Evolutionary conservation across 1,284 basidiomycete species (phyloP), one percentile per base, ranked within the genome.

Genomic region (Blastosporella zonata): DNA sequence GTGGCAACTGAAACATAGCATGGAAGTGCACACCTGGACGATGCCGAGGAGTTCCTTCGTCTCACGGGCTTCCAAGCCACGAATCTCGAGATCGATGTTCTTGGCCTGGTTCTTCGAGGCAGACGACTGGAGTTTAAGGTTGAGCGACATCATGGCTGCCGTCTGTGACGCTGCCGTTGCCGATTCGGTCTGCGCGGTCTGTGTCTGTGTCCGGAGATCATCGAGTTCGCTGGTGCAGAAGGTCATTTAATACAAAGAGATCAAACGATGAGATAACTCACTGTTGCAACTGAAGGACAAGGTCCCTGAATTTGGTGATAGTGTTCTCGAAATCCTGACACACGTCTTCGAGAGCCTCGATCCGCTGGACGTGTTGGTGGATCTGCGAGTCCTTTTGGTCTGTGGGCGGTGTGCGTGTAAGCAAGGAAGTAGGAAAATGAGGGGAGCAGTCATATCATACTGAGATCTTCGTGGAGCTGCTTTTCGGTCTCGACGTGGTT

Each of bases 401-500:
- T 92, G 66, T 17, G 51, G 18, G 39, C 9, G 47, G 8, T 18
- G 10, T 47, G 31, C 25, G 25, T 10, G 10, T 27, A 5, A 27
- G 25, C 25, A 27, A 27, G 12, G 6, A 43, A 47, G 43, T 17
- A n/a, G 51, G 38, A 4, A 34, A 12, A 23, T 17, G 9, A 37
- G 15, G 47, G 50, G 27, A 23, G 21, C 22, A 35, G 27, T 2
- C 18, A 39, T 13, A n/a, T 63, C 78, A 44, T 42, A 90, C 92
- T 87, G 35, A 98, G 78, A 49, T 97, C 95, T 48, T 92, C 92
- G 59, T 95, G 87, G 55, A 99, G 70, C 34, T 88, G 82, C 67
- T 91, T 93, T 70, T 98, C 96, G 0, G 93, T 93, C 67, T 97
- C 96, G 6, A 92, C 67, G 59, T 99, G 96, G 61, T 91, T 93